A percentile compares a stretch with the other conserved stretches of the same genome.
These are phyloP conservation scores for Eucalyptus decipiens DNA, from an alignment of 345 rosid genomes.

Conservation along the genomic window DNA sequence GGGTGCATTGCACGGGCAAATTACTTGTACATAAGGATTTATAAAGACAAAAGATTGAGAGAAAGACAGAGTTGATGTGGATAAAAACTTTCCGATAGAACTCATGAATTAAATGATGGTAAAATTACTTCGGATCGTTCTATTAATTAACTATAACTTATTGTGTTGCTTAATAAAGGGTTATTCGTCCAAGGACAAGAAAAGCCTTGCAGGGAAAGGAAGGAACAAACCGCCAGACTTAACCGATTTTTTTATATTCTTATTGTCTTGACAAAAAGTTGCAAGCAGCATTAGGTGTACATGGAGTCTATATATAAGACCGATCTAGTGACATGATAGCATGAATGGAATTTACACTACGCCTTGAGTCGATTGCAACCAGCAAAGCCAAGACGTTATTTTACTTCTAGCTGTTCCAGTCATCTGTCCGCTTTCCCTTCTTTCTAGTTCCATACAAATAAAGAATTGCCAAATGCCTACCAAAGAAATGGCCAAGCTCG, in stretches of 20 bases:
- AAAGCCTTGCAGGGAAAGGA: not conserved
- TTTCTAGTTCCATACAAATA: too few species aligned
- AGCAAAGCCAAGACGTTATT: not conserved
- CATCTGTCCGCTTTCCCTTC: too few species aligned
- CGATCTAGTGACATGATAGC: too few species aligned
- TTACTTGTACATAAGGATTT: not conserved
- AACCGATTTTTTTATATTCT: not conserved
- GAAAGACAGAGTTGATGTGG: not conserved
- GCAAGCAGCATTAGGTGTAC: not conserved
- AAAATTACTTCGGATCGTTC: not conserved
- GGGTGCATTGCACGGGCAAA: not conserved
- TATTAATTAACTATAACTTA: not conserved
- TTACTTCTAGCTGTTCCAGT: not conserved
- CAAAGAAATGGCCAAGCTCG: constrained; percentile 15
- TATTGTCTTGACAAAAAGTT: not conserved
- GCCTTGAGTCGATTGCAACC: not conserved
- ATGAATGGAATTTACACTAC: not conserved
- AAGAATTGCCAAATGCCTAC: too few species aligned
- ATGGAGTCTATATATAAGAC: not conserved
- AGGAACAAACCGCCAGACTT: not conserved
- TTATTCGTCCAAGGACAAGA: not conserved
- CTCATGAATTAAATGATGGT: not conserved
- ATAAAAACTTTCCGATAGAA: not conserved
- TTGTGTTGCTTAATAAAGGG: not conserved
- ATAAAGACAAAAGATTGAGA: not conserved